These are phyloP conservation scores for Cetraspora pellucida DNA, from an alignment of 192 early-diverging fungal genomes.

Conservation along the genomic window DNA sequence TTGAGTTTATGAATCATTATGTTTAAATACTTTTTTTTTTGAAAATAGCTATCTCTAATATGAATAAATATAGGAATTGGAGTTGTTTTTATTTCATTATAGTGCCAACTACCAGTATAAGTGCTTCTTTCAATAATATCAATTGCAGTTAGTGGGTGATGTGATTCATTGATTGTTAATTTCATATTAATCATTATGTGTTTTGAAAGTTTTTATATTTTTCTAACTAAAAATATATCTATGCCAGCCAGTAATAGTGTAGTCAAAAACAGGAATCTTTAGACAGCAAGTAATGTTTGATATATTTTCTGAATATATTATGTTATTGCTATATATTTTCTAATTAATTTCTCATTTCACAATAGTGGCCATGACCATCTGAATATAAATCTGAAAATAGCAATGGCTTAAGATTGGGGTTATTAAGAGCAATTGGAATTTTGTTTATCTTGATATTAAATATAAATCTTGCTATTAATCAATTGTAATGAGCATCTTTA, in stretches of 20 bases:
- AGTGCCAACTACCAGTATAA: neutral
- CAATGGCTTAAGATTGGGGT: neutral
- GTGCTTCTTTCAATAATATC: neutral
- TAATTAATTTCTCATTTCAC: neutral
- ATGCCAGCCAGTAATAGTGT: neutral
- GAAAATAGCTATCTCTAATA: neutral
- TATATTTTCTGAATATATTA: constrained; percentile 11
- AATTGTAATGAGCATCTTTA: neutral
- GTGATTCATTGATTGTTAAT: neutral
- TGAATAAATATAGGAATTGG: neutral
- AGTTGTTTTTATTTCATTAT: neutral
- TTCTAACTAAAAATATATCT: neutral
- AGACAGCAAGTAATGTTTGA: neutral
- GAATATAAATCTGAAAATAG: constrained; percentile 7
- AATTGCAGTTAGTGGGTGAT: neutral
- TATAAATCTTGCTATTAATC: neutral
- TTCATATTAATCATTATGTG: neutral
- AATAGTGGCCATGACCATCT: constrained; percentile 4
- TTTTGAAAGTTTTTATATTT: constrained; percentile 14
- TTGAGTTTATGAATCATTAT: neutral
- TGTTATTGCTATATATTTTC: too few relatives aligned
- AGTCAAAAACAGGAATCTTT: neutral
- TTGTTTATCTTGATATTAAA: neutral
- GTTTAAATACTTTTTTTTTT: neutral
- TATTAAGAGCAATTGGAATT: neutral